Base-by-base conservation (phyloP, 352 stramenopile genomes). In the Peronospora farinosa region DNA sequence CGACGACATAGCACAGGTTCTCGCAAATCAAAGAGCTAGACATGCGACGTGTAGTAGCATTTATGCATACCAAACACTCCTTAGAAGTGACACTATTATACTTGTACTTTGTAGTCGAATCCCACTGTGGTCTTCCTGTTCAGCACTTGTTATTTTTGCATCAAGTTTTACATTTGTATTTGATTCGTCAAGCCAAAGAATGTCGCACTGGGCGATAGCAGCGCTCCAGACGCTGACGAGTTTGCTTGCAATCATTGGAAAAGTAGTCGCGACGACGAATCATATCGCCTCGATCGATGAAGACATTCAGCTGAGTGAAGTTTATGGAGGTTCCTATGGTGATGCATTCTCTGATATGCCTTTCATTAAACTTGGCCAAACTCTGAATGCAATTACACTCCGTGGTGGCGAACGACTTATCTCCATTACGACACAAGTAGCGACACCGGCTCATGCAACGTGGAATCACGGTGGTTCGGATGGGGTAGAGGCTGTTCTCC, bases 281-380 rank as follows among this genome's bases (percentile, higher is more conserved):
- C 27, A 32, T 2, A 27, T 28, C 11, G 6, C 17, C 2, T 21
- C 5, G 0, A 13, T 32, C n/a, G 41, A 58, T 13, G 43, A 55
- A 17, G 54, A 56, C 16, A 56, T 67, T 46, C 15, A 33, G 3
- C 48, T 64, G 7, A 67, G 47, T 28, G 32, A 53, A 41, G 39
- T 41, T 3, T 64, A 40, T 35, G 59, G 54, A 3, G 59, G 48
- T 0, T 12, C 35, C 7, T 28, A 51, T 15, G 59, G 43, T 11
- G 31, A 47, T 31, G 48, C 49, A 35, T 64, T 67, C 49, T 63
- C 59, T 25, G 54, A 67, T 25, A 49, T 67, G 11, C 23, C 43
- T 3, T 38, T 19, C 9, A 51, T 61, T 30, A 51, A 21, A 8
- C 32, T 64, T 9, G 60, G 48, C 16, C 48, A 60, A 25, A 64